Percentiles rank a stretch among this genome's conserved stretches.
Evolutionary conservation across 2,329 filamentous ascomycete genomes (phyloP).

Genomic region (Monosporascus sp.): DNA sequence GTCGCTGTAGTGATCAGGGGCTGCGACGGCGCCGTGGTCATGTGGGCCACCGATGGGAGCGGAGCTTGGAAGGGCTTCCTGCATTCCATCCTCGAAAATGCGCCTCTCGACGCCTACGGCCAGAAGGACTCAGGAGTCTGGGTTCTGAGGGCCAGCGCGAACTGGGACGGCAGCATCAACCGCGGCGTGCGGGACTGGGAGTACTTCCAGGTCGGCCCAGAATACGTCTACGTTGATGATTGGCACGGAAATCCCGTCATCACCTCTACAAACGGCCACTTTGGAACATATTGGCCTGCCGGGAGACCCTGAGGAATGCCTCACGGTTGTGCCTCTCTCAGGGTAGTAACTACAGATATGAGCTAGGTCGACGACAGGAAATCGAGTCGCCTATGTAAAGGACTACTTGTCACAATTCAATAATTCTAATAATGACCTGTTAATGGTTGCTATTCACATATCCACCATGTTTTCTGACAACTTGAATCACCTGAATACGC

Average conservation of each 20-base stretch:
- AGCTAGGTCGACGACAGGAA: too few species aligned
- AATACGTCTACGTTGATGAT: constrained; percentile 13
- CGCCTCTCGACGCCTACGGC: neutral
- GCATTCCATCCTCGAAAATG: constrained; percentile 3
- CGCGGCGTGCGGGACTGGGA: constrained; percentile 5
- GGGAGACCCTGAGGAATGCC: neutral
- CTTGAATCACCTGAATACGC: too few species aligned
- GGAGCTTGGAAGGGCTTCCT: constrained; percentile 21
- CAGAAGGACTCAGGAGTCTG: neutral
- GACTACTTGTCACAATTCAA: too few species aligned
- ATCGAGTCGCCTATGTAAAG: too few species aligned
- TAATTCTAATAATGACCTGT: too few species aligned
- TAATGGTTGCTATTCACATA: too few species aligned
- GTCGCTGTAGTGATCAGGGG: constrained; percentile 16
- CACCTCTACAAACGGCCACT: constrained; percentile 6
- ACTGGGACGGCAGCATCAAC: neutral
- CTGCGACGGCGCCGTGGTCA: constrained; percentile 19
- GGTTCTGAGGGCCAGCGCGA: constrained; percentile 4
- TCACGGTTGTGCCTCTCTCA: neutral
- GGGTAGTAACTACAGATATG: too few species aligned
- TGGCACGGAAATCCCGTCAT: constrained; percentile 16
- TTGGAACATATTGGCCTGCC: neutral
- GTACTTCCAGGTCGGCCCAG: constrained; percentile 3
- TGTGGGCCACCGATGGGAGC: constrained; percentile 16
- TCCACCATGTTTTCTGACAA: too few species aligned